These are phyloP conservation scores for Agrostemma githago DNA, from an alignment of 148 eudicot species.

Conservation along the genomic window DNA sequence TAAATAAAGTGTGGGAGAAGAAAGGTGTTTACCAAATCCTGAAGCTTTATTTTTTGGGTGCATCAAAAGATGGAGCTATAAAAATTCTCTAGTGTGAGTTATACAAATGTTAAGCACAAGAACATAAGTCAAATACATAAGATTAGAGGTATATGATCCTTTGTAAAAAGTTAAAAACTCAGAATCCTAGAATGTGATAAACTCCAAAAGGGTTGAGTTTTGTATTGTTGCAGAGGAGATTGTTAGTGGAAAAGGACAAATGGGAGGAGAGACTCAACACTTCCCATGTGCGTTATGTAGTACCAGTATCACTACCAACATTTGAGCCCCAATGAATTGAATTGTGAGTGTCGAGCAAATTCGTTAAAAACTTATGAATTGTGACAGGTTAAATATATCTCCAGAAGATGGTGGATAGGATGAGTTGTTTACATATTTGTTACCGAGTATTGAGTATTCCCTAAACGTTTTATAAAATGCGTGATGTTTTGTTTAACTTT, in stretches of 20 bases:
- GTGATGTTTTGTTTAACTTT: too few relatives aligned
- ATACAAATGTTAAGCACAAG: neutral
- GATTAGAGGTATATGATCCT: constrained; percentile 6
- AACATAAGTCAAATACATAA: constrained; percentile 12
- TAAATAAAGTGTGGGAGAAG: constrained; percentile 2
- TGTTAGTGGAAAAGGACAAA: neutral
- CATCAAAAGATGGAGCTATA: constrained; percentile 41
- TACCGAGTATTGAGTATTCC: too few relatives aligned
- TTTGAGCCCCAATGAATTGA: too few relatives aligned
- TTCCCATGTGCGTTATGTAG: neutral
- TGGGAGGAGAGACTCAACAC: constrained; percentile 1
- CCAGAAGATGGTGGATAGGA: too few relatives aligned
- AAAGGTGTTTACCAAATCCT: constrained; percentile 30
- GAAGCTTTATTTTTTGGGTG: constrained; percentile 33
- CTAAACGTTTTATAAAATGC: too few relatives aligned
- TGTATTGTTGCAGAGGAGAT: constrained; percentile 7
- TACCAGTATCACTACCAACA: too few relatives aligned
- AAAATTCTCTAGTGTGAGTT: neutral
- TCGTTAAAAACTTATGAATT: too few relatives aligned
- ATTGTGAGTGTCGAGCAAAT: too few relatives aligned
- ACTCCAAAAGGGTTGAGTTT: constrained; percentile 29
- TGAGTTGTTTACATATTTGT: too few relatives aligned
- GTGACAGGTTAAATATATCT: too few relatives aligned
- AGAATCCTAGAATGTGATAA: constrained; percentile 38
- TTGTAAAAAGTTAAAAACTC: constrained; percentile 6